These are phyloP conservation scores for Pyricularia pennisetigena DNA, from an alignment of 2,329 filamentous ascomycete genomes.

Conservation along the genomic window DNA sequence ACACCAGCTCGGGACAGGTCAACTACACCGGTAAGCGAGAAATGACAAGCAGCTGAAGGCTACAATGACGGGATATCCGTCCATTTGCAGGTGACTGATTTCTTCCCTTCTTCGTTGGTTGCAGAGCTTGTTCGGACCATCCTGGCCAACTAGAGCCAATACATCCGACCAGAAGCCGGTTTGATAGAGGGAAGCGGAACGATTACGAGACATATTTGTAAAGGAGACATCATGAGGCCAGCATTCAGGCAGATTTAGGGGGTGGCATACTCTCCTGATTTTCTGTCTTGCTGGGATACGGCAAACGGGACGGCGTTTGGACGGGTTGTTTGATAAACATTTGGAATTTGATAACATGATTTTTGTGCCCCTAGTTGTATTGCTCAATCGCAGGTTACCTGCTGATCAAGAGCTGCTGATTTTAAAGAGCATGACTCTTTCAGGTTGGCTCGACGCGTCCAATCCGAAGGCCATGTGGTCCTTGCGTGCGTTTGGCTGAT, in stretches of 20 bases:
- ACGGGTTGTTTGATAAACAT: background rate
- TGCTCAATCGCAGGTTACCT: too few relatives aligned
- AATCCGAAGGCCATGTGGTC: too few relatives aligned
- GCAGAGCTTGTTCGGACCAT: background rate
- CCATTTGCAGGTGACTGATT: background rate
- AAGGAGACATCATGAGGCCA: background rate
- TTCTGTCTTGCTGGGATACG: background rate
- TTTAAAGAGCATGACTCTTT: background rate
- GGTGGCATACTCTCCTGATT: background rate
- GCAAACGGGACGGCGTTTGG: background rate
- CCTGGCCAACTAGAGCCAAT: background rate
- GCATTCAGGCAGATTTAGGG: background rate
- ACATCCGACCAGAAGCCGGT: background rate
- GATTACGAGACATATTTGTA: background rate
- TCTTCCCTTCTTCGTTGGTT: background rate
- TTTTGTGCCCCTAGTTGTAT: background rate
- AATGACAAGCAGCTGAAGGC: background rate
- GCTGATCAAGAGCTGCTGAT: background rate
- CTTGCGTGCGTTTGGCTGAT: too few relatives aligned
- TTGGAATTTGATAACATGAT: background rate
- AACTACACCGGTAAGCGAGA: slow-evolving; percentile 73
- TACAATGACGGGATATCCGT: background rate
- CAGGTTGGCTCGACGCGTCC: background rate
- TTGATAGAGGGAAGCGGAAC: background rate
- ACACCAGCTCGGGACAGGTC: slow-evolving; percentile 91